Evolutionary conservation across 768 basidiomycete genomes (phyloP).

Genomic region (Amanita thiersii): DNA sequence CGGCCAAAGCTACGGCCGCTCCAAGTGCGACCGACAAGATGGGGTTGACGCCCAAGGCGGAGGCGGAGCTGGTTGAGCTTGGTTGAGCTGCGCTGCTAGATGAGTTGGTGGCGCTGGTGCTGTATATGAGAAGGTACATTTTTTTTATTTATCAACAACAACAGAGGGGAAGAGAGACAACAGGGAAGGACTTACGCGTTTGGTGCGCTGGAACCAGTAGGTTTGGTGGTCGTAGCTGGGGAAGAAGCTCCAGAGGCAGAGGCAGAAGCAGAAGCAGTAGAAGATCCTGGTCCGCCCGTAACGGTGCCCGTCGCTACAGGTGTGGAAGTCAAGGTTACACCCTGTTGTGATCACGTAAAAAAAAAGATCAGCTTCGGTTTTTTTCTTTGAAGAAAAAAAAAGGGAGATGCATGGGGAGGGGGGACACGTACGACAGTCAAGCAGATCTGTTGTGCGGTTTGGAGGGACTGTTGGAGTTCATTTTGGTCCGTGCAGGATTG

Average conservation of each 20-base stretch:
- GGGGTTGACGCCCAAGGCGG: background rate
- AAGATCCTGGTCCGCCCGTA: constrained; percentile 3
- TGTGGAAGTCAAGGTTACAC: constrained; percentile 39
- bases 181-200: background rate
- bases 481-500: constrained; percentile 30
- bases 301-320: constrained; percentile 15
- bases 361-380: background rate
- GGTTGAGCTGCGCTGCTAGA: background rate
- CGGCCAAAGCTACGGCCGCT: background rate
- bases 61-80: background rate
- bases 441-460: constrained; percentile 34
- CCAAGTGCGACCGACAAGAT: background rate
- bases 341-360: constrained; percentile 24
- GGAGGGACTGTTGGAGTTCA: constrained; percentile 38
- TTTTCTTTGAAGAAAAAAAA: background rate
- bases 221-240: background rate
- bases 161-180: background rate
- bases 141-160: too few species aligned
- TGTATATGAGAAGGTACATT: background rate
- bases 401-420: background rate
- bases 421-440: constrained; percentile 35
- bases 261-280: constrained; percentile 10
- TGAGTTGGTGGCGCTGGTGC: background rate
- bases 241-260: constrained; percentile 10
- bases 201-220: background rate